Base-by-base conservation (phyloP, 108 stramenopile genomes). In the Skeletonema menzelii region DNA sequence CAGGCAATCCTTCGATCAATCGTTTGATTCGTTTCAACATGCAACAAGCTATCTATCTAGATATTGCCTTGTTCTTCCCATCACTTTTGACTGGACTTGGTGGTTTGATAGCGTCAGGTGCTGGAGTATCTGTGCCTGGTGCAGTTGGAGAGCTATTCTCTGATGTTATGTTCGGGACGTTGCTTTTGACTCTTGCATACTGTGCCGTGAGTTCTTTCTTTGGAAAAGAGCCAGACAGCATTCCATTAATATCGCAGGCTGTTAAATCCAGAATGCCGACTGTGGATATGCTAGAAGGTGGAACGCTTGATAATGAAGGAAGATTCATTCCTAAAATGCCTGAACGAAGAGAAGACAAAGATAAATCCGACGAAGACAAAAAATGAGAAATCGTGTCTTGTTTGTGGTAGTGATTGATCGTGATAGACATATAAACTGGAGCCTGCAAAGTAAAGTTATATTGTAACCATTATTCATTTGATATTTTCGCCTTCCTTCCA, bases 11-110 rank as follows among this genome's bases (percentile, higher is more conserved):
- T 8, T 69, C 82, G 10, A 63, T 96, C 58, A 92, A 94, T 69
- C 82, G 91, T 26, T 73, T 94, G 31, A 70, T 92, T 27, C 82
- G 95, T 32, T 96, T 82, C 86, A 92, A 90, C 69, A 90, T 94
- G 87, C 93, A 94, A 62, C 95, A 96, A 83, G 95, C 95, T 11
- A 94, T 96, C 42, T 93, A 87, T 46, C 61, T 96, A 57, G 95
- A 96, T 79, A 96, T 96, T 76, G 93, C 91, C 8, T 70, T 96
- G 44, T 90, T 96, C 84, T 86, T 96, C 49, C 93, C 93, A 66
- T 87, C 89, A 15, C 73, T 96, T 8, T 34, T 92, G 42, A 55
- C 69, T 8, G 87, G 86, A 8, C 37, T 92, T 13, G 67, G 79
- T n/a, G 81, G 69, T 10, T 55, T 82, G 26, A 31, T 86, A 27